Evolutionary conservation across 352 stramenopile genomes (phyloP).

Genomic region (Phytophthora litchii): DNA sequence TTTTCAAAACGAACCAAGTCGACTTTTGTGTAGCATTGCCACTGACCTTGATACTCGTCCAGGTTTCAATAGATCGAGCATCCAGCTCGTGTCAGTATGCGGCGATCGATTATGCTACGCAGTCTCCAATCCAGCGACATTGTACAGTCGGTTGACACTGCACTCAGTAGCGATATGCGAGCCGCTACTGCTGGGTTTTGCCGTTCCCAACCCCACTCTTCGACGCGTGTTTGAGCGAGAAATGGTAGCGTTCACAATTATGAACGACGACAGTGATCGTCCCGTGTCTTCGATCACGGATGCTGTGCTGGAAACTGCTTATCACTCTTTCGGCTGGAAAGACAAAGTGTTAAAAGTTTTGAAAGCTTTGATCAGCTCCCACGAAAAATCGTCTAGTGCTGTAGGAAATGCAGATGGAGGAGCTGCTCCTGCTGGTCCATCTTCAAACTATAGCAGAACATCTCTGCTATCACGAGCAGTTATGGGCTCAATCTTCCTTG

Average conservation of each 20-base stretch:
- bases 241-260: slow-evolving; percentile 55
- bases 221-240: slow-evolving; percentile 70
- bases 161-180: slow-evolving; percentile 59
- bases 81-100: slow-evolving; percentile 53
- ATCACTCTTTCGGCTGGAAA: slow-evolving; percentile 65
- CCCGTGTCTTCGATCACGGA: slow-evolving; percentile 57
- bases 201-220: slow-evolving; percentile 37
- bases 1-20: slow-evolving; percentile 12
- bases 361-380: slow-evolving; percentile 36
- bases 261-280: slow-evolving; percentile 43
- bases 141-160: slow-evolving; percentile 45
- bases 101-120: slow-evolving; percentile 65
- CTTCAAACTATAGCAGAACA: slow-evolving; percentile 50
- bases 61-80: slow-evolving; percentile 20
- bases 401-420: slow-evolving; percentile 15
- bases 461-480: slow-evolving; percentile 45
- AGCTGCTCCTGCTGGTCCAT: slow-evolving; percentile 9
- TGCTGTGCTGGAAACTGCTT: slow-evolving; percentile 44
- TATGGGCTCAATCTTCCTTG: slow-evolving; percentile 57
- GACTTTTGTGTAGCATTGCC: slow-evolving; percentile 37
- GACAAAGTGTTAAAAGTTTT: slow-evolving; percentile 57
- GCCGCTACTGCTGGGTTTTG: slow-evolving; percentile 56
- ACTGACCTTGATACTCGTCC: slow-evolving; percentile 13
- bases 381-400: slow-evolving; percentile 17
- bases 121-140: slow-evolving; percentile 40